Evolutionary conservation across 2,329 filamentous ascomycete species (phyloP), one percentile per base, ranked within the genome.

Genomic region (Pseudogymnoascus verrucosus): DNA sequence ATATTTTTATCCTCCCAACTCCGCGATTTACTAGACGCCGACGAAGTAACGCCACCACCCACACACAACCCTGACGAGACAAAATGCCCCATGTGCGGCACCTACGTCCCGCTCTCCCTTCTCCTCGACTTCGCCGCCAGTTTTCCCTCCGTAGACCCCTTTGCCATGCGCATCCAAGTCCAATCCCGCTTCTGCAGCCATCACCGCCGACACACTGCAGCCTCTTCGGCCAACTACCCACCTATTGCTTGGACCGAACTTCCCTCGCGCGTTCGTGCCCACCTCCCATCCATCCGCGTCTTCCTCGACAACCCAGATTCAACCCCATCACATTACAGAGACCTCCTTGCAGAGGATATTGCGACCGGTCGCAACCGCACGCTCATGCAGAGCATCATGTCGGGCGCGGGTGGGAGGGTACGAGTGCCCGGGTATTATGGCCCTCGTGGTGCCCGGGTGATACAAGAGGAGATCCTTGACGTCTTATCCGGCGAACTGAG

Each of bases 361-460:
- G 79, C 80, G 63, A 74, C 78, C 1, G 87, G 87, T 11, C 80
- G 82, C 70, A 83, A 82, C 31, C 80, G 84, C 62, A 88, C 82
- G 26, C 77, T 89, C 63, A 78, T 84, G 61, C 82, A 84, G 65
- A 85, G 80, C 61, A 75, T 68, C 31, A 70, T 77, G 19, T 4
- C 77, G 84, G 28, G 79, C 82, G 60, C 81, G 79, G 68, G 66
- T 5, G 14, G n/a, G 8, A 37, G 28, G 28, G 31, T 60, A 5
- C 28, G 31, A 0, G 57, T 37, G 4, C 89, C 89, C 8, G 92
- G 92, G 0, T 96, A 96, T 75, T 96, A 96, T 75, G 92, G 92
- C 1, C 83, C 87, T 2, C 83, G 87, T 19, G 92, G 92, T 1
- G 80, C 89, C 61, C 84, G 84, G 60, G 76, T 83, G 61, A 90